Conservation (phyloP, 345 rosid genomes). For the Lepidium africanum region DNA sequence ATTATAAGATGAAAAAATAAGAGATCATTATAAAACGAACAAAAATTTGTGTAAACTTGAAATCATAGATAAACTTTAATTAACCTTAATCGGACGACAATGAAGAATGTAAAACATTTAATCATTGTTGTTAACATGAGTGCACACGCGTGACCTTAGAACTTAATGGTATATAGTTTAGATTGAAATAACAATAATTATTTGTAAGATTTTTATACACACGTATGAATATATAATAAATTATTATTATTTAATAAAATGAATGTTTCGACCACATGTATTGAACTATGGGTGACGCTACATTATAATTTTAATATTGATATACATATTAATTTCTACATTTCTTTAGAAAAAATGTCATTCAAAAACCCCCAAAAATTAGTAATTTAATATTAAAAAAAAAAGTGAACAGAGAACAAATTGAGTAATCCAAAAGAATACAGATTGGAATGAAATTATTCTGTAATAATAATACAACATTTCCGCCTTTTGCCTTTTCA, state of each 20-base stretch:
- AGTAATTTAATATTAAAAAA: neutral
- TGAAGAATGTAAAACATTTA: too few species aligned
- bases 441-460: slow-evolving; percentile 29
- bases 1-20: too few species aligned
- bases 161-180: neutral
- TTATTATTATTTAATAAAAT: neutral
- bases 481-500: slow-evolving; percentile 18
- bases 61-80: too few species aligned
- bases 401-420: neutral
- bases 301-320: neutral
- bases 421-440: slow-evolving; percentile 21
- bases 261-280: slow-evolving; percentile 8
- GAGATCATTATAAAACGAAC: too few species aligned
- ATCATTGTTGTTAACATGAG: neutral
- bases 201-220: neutral
- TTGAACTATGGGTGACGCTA: neutral
- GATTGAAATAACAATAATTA: neutral
- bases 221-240: neutral
- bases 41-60: too few species aligned
- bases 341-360: too few species aligned
- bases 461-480: slow-evolving; percentile 9
- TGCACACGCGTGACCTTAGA: neutral
- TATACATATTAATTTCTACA: neutral
- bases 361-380: too few species aligned
- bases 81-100: too few species aligned